Evolutionary conservation across 2,329 filamentous ascomycete genomes (phyloP).

Genomic region (Aspergillus sp.): DNA sequence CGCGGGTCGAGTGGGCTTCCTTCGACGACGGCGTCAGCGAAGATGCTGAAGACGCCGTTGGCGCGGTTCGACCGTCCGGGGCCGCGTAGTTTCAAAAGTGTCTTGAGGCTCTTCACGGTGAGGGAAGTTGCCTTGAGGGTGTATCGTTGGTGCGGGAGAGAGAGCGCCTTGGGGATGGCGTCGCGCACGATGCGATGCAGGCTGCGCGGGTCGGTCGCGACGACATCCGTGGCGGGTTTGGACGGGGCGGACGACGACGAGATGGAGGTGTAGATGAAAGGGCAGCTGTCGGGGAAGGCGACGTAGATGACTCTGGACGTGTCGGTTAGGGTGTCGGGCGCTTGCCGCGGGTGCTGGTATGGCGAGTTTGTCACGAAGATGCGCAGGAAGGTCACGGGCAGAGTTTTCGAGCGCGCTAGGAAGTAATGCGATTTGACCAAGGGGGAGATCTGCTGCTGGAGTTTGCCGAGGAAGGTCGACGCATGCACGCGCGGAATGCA

Average conservation of each 20-base stretch:
- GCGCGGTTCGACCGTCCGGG: slow-evolving; percentile 67
- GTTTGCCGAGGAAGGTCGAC: slow-evolving; percentile 71
- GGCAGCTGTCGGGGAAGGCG: slow-evolving; percentile 77
- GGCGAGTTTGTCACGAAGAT: slow-evolving; percentile 78
- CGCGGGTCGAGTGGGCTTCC: slow-evolving; percentile 51
- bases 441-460: slow-evolving; percentile 71
- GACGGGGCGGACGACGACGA: slow-evolving; percentile 38
- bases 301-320: slow-evolving; percentile 71
- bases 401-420: slow-evolving; percentile 65
- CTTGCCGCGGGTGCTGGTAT: slow-evolving; percentile 58
- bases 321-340: slow-evolving; percentile 48
- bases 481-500: slow-evolving; percentile 71
- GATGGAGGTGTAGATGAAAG: slow-evolving; percentile 67
- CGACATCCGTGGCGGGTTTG: slow-evolving; percentile 21
- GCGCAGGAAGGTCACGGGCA: slow-evolving; percentile 68
- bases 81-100: slow-evolving; percentile 67
- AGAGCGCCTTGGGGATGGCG: slow-evolving; percentile 79
- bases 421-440: slow-evolving; percentile 83
- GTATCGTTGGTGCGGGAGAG: slow-evolving; percentile 69
- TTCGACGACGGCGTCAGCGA: slow-evolving; percentile 61
- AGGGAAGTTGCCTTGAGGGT: slow-evolving; percentile 66
- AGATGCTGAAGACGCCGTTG: slow-evolving; percentile 76
- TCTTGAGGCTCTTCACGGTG: slow-evolving; percentile 67
- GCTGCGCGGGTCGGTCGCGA: slow-evolving; percentile 13
- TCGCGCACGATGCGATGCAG: slow-evolving; percentile 70